phyloP scores from a whole-genome alignment of 352 stramenopile species.

The Achlya hypogyna region DNA sequence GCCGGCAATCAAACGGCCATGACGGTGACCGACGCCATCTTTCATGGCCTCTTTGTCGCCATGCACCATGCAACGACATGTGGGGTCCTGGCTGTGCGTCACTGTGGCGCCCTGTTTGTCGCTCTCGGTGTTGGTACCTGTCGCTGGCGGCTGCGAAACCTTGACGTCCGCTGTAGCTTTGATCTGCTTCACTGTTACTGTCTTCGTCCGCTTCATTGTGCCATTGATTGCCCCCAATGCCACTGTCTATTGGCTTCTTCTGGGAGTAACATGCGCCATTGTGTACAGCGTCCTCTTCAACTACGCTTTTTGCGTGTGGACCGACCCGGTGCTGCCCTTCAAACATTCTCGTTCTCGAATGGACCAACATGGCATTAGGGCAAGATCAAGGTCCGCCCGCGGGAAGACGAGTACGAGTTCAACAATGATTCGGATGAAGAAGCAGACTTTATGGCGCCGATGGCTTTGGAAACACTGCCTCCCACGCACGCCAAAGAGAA shows the following conservation, averaged over 20 bases:
- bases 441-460: not conserved
- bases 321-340: slow-evolving; percentile 36
- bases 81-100: not conserved
- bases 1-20: too few species aligned
- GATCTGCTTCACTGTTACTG: not conserved
- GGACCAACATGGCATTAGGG: not conserved
- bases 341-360: slow-evolving; percentile 23
- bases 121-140: not conserved
- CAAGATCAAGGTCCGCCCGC: not conserved
- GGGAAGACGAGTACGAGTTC: slow-evolving; percentile 21
- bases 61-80: not conserved
- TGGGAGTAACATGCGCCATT: slow-evolving; percentile 34
- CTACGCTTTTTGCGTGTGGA: slow-evolving; percentile 53
- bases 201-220: slow-evolving; percentile 7
- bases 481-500: not conserved
- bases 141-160: not conserved
- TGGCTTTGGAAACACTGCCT: not conserved
- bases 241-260: slow-evolving; percentile 23
- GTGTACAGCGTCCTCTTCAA: slow-evolving; percentile 54
- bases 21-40: not conserved
- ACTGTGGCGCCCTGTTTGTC: not conserved
- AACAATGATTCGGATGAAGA: slow-evolving; percentile 18
- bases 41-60: not conserved
- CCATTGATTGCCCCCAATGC: not conserved
- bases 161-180: not conserved